Percentiles rank a stretch among this genome's conserved stretches.
Conservation (phyloP, 2,329 filamentous ascomycete genomes). For the Cercospora nicotianae region DNA sequence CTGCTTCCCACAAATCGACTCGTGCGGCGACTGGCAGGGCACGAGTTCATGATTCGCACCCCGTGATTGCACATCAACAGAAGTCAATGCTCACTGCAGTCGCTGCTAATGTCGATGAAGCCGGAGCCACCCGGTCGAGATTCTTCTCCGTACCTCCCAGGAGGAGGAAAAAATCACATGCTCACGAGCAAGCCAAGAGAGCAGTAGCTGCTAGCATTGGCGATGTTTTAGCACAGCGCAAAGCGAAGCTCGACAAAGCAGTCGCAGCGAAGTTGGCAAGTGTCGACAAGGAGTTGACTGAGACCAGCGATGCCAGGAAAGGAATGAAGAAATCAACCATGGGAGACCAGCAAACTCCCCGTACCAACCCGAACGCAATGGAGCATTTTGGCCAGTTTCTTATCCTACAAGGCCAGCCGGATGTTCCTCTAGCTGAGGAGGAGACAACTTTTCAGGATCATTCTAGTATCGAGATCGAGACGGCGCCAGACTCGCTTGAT, state of each 20-base stretch:
- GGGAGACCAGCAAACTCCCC: neutral
- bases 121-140: neutral
- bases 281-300: neutral
- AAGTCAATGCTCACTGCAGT: neutral
- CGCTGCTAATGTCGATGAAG: neutral
- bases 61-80: neutral
- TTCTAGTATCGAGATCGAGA: neutral
- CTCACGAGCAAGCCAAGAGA: neutral
- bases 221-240: constrained; percentile 1
- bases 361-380: constrained; percentile 1
- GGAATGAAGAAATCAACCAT: neutral
- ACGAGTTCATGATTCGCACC: neutral
- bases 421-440: neutral
- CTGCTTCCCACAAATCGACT: neutral
- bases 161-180: neutral
- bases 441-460: neutral
- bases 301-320: neutral
- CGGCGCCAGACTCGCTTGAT: neutral
- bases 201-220: neutral
- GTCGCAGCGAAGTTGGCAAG: neutral
- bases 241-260: constrained; percentile 3
- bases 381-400: constrained; percentile 10
- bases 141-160: neutral
- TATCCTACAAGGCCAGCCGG: neutral
- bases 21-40: neutral